A percentile compares a stretch with the other conserved stretches of the same genome.
phyloP scores from a whole-genome alignment of 164 flowering plant genomes.

The Nymphaea colorata region DNA sequence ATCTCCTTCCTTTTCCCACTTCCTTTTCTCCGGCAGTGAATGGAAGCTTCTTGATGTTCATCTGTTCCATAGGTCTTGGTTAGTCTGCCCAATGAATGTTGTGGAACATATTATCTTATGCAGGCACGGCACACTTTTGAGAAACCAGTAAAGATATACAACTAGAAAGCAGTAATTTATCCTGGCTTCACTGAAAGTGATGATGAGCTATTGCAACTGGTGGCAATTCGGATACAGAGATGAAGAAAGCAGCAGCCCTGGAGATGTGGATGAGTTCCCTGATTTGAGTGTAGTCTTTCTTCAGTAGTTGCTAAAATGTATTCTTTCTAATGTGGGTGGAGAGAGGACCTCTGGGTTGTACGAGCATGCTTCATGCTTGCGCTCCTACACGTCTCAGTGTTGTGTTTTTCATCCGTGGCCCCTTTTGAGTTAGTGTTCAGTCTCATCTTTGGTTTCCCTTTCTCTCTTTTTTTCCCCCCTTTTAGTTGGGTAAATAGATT shows the following conservation, averaged over 20 bases:
- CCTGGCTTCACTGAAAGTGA: neutral
- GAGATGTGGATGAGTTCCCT: neutral
- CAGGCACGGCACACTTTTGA: conserved; percentile 45
- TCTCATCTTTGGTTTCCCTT: neutral
- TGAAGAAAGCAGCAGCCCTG: neutral
- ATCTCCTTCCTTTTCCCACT: too few relatives aligned
- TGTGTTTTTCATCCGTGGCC: neutral
- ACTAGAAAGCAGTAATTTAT: conserved; percentile 15
- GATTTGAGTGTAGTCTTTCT: neutral
- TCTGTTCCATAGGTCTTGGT: too few relatives aligned
- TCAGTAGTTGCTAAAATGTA: neutral
- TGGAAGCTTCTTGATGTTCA: neutral
- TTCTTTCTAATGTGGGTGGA: neutral
- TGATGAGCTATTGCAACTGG: neutral
- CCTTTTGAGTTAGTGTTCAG: neutral
- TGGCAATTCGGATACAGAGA: neutral
- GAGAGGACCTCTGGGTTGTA: neutral
- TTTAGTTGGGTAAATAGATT: neutral
- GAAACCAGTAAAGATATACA: conserved; percentile 52
- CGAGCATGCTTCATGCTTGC: neutral
- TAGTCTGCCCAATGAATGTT: neutral
- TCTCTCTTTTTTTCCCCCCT: neutral
- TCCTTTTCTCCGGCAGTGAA: neutral
- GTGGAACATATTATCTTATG: neutral
- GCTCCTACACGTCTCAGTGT: neutral